These are phyloP conservation scores for Verticillium zaregamsianum DNA, from an alignment of 2,329 filamentous ascomycete species.

Conservation along the genomic window DNA sequence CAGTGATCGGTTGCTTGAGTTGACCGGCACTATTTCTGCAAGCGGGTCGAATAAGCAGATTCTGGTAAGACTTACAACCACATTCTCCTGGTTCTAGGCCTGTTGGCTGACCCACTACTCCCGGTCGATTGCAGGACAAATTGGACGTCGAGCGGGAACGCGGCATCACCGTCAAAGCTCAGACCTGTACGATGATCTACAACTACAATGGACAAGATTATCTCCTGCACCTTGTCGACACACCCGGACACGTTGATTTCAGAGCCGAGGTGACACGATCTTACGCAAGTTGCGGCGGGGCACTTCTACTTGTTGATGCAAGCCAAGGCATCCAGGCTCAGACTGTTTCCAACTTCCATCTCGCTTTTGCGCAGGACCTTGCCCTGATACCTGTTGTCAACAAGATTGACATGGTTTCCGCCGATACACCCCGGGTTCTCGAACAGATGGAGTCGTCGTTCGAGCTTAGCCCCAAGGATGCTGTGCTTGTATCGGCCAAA, in stretches of 20 bases:
- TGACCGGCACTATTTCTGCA: conserved; percentile 86
- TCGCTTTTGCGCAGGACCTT: conserved; percentile 89
- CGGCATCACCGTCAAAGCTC: conserved; percentile 97
- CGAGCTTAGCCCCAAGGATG: conserved; percentile 75
- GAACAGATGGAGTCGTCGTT: conserved; percentile 84
- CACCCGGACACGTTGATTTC: conserved; percentile 96
- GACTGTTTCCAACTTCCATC: conserved; percentile 97
- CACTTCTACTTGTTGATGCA: conserved; percentile 87
- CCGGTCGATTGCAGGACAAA: conserved; percentile 58
- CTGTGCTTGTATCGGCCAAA: conserved; percentile 78
- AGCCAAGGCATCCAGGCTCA: conserved; percentile 96
- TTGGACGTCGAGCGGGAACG: conserved; percentile 89
- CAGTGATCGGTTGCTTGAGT: conserved; percentile 84
- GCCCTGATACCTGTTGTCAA: conserved; percentile 89
- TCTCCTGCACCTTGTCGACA: conserved; percentile 91
- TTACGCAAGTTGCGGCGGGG: conserved; percentile 93
- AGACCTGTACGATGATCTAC: conserved; percentile 98
- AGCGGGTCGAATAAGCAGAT: conserved; percentile 88
- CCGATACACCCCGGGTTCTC: conserved; percentile 80
- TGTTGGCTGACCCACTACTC: not conserved
- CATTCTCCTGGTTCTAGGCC: not conserved
- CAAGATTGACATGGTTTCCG: conserved; percentile 89
- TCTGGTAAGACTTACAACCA: conserved; percentile 38
- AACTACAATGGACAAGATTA: conserved; percentile 83
- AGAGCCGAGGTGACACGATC: conserved; percentile 92